These are phyloP conservation scores for Debaryomycetaceae sp. DNA, from an alignment of 1,139 yeast species.

Conservation along the genomic window DNA sequence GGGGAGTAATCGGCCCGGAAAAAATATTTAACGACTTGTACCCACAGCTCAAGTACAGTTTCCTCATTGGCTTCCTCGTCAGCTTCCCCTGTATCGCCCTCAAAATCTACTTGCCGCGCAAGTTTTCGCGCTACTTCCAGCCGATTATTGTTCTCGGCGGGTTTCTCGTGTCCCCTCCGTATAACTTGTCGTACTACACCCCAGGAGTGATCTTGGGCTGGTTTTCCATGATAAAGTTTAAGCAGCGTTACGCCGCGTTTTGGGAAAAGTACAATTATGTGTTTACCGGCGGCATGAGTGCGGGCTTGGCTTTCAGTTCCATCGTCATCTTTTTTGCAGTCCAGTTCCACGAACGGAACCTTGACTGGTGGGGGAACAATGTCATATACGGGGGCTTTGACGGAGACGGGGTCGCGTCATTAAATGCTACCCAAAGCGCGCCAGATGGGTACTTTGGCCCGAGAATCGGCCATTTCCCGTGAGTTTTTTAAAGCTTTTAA, in stretches of 20 bases:
- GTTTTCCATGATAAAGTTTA: slow-evolving; percentile 9
- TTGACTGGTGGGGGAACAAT: slow-evolving; percentile 12
- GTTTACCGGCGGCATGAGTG: slow-evolving; percentile 9
- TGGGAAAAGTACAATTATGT: slow-evolving; percentile 11
- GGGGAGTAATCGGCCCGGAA: slow-evolving; percentile 28
- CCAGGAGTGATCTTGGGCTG: slow-evolving; percentile 8
- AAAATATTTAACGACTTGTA: slow-evolving; percentile 22
- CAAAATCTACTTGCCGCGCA: slow-evolving; percentile 11
- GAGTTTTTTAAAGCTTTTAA: no score
- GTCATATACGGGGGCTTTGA: slow-evolving; percentile 8
- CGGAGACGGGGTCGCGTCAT: slow-evolving; percentile 3
- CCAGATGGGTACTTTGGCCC: slow-evolving; percentile 12
- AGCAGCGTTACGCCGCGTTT: slow-evolving; percentile 7
- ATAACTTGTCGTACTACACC: slow-evolving; percentile 9
- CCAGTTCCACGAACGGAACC: slow-evolving; percentile 8
- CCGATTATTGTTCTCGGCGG: slow-evolving; percentile 12
- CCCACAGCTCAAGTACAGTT: slow-evolving; percentile 24
- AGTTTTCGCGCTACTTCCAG: slow-evolving; percentile 7
- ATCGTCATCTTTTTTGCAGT: slow-evolving; percentile 13
- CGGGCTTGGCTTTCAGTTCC: slow-evolving; percentile 11
- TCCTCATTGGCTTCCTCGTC: slow-evolving; percentile 18
- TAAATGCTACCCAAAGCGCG: slow-evolving; percentile 7
- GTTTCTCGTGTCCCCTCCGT: slow-evolving; percentile 8
- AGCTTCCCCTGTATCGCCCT: slow-evolving; percentile 18
- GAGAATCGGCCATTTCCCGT: slow-evolving; percentile 5